phyloP scores from a whole-genome alignment of 148 eudicot genomes.

The Bassia scoparia region DNA sequence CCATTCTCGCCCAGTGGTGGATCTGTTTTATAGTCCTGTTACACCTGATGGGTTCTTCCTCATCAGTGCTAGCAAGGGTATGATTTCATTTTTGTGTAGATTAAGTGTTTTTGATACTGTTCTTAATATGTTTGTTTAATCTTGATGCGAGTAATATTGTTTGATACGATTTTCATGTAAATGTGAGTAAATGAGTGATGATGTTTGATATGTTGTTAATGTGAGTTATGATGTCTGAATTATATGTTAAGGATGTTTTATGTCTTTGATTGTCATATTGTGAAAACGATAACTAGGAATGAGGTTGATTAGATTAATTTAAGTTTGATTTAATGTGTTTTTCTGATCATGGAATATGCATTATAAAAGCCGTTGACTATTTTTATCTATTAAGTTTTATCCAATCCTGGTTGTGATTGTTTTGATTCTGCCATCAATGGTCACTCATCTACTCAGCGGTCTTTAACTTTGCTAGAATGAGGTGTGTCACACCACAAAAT shows the following conservation, averaged over 20 bases:
- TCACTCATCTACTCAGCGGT: too few relatives aligned
- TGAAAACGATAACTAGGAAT: not conserved
- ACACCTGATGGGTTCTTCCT: constrained; percentile 81
- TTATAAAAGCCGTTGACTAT: constrained; percentile 24
- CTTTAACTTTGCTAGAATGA: too few relatives aligned
- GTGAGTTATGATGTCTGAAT: constrained; percentile 9
- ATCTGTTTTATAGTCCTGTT: constrained; percentile 78
- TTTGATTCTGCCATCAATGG: not conserved
- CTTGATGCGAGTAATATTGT: not conserved
- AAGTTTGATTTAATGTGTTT: not conserved
- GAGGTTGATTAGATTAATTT: not conserved
- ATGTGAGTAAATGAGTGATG: not conserved
- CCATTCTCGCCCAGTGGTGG: constrained; percentile 86
- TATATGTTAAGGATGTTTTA: not conserved
- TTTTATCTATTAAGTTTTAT: not conserved
- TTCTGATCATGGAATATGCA: not conserved
- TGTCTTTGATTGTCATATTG: not conserved
- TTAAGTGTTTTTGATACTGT: not conserved
- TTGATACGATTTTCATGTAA: not conserved
- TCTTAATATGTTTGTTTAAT: not conserved
- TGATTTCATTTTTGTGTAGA: not conserved
- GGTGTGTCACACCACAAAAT: too few relatives aligned
- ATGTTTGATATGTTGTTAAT: constrained; percentile 4
- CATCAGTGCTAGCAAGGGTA: constrained; percentile 92
- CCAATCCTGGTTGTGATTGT: not conserved